Evolutionary conservation across 495 filamentous ascomycete genomes (phyloP), one percentile per base, ranked within the genome.

Genomic region (Neurospora discreta): DNA sequence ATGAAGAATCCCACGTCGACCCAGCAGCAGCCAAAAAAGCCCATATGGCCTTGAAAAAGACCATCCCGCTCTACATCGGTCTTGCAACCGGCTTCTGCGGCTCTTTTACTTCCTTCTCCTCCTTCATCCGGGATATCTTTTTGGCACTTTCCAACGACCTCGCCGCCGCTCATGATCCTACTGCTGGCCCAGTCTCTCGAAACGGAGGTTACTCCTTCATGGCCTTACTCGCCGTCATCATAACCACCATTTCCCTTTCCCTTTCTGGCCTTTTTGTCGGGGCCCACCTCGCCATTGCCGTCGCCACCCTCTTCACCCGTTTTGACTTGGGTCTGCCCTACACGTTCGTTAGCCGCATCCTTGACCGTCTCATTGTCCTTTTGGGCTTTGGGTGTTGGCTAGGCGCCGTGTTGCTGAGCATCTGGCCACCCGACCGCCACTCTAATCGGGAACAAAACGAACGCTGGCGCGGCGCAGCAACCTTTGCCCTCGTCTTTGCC

Each of bases 71-170:
- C 0, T 98, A 95, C 78, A 92, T 98, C 71, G 95, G 95, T 23
- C 88, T 99, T 1, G 89, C 95, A 0, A 96, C 93, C 3, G 95
- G 95, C 15, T 98, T 97, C 82, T 98, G 95, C 80, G 95, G 95
- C 70, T 93, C 89, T 75, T 90, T 95, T 69, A 98, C 95, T 4
- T 93, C 90, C 43, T 98, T 98, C 81, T 97, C 94, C 0, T 89
- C 92, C 15, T 97, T 97, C 78, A 90, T 94, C 46, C 89, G 94
- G 5, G 95, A 96, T 76, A 81, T 85, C 68, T 97, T 97, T 80
- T 85, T 97, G n/a, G 90, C 92, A 0, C 79, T 98, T 15, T 90
- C 92, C 8, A 97, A 97, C 77, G 86, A 89, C 69, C 38, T 38
- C 38, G 38, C 38, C 5, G 38, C 38, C 38, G 38, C 38, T 7